A percentile compares a stretch with the other conserved stretches of the same genome.
Conservation (phyloP, 1,284 basidiomycete species). For the Ustilago curta region DNA sequence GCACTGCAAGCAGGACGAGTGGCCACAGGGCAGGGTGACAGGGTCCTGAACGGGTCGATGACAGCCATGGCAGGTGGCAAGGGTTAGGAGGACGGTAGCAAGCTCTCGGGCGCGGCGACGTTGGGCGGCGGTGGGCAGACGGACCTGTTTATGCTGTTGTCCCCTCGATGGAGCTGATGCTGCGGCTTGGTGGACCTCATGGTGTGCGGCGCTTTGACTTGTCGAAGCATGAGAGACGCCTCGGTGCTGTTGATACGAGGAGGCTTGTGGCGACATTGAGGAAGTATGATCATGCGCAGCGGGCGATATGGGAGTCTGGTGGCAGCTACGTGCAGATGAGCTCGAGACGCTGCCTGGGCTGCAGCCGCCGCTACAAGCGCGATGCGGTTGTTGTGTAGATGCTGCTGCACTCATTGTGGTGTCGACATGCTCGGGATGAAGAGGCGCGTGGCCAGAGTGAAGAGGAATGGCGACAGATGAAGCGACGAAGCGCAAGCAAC, state of each 20-base stretch:
- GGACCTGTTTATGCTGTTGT: conserved; percentile 15
- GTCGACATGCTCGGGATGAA: conserved; percentile 29
- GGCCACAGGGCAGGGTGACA: conserved; percentile 62
- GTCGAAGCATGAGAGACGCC: background rate
- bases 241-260: conserved; percentile 2
- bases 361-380: conserved; percentile 19
- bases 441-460: conserved; percentile 22
- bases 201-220: background rate
- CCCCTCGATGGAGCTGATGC: conserved; percentile 1
- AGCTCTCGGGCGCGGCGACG: conserved; percentile 46
- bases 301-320: conserved; percentile 13
- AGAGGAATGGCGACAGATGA: conserved; percentile 10
- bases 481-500: background rate
- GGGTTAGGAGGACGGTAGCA: conserved; percentile 42
- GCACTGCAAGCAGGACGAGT: conserved; percentile 59
- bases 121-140: conserved; percentile 38
- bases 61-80: conserved; percentile 53
- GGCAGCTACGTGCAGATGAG: conserved; percentile 17
- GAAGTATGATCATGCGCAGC: conserved; percentile 4
- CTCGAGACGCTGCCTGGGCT: conserved; percentile 14
- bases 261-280: conserved; percentile 6
- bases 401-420: conserved; percentile 40
- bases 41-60: conserved; percentile 49
- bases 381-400: conserved; percentile 26
- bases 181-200: background rate